Base-by-base conservation (phyloP, 2,329 filamentous ascomycete species). In the Ceratocystis cacaofunesta region DNA sequence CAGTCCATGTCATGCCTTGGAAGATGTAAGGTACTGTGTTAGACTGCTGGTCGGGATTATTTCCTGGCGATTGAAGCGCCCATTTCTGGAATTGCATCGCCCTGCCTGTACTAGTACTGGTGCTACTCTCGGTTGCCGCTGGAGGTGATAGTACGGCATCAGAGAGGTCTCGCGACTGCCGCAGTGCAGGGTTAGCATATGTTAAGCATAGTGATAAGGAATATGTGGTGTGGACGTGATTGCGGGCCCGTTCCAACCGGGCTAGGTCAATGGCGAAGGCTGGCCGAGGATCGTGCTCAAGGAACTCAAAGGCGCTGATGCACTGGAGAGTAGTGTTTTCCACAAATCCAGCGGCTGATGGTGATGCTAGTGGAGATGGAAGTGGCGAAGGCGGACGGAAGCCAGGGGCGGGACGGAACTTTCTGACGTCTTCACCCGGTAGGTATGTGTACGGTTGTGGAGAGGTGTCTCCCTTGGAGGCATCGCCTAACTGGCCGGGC, bases 221-320 rank as follows among this genome's bases (percentile, higher is more conserved):
- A 25, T 75, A 76, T 60, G 78, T 32, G 30, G 30, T 32, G 30
- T 32, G 30, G 30, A 6, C 79, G 69, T 30, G 19, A 85, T 86
- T n/a, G 75, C 73, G 1, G 78, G 73, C 32, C 17, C 15, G 15
- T 41, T 55, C n/a, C n/a, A n/a, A 7, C 48, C 43, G 83, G 6
- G 78, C 77, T 62, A 89, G 75, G 70, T 92, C 88, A 43, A 92
- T 78, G 52, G 92, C 80, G 70, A 92, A 90, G 0, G 87, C 89
- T 2, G 88, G 89, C 60, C 89, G 79, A 62, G 87, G 83, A 72
- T 94, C 89, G 69, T 88, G 82, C 71, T 92, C 88, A 50, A 94
- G 74, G 48, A 92, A 76, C 72, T 92, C 89, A 22, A 86, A 75
- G 8, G 90, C 80, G 28, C 87, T 85, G 63, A 91, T 78, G 30